Evolutionary conservation across 2,329 filamentous ascomycete genomes (phyloP).

Genomic region (Pestalotiopsis sp.): DNA sequence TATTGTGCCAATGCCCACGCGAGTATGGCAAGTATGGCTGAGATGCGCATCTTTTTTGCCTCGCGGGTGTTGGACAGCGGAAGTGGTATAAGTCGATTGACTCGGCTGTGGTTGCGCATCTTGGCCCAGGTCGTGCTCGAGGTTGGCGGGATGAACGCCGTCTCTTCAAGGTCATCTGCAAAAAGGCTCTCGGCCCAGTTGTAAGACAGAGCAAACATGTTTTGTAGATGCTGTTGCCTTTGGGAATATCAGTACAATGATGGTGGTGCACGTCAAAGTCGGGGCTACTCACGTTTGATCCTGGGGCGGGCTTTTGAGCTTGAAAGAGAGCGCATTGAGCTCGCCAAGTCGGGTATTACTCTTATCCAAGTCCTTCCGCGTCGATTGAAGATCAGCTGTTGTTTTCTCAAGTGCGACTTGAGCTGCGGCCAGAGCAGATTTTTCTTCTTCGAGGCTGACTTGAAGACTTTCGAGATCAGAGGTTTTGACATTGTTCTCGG

Average conservation of each 20-base stretch:
- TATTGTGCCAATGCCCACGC: slow-evolving; percentile 33
- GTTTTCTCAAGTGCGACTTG: neutral
- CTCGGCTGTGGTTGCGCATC: slow-evolving; percentile 10
- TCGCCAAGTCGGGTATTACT: slow-evolving; percentile 7
- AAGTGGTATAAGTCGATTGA: slow-evolving; percentile 24
- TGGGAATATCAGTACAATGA: neutral
- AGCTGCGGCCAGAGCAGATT: neutral
- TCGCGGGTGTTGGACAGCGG: slow-evolving; percentile 35
- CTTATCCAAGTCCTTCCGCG: neutral
- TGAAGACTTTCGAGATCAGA: slow-evolving; percentile 6
- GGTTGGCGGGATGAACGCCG: neutral
- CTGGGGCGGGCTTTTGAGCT: slow-evolving; percentile 10
- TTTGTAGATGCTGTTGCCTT: slow-evolving; percentile 11
- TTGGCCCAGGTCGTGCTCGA: slow-evolving; percentile 8
- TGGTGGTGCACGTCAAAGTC: neutral
- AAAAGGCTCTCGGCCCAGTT: slow-evolving; percentile 9
- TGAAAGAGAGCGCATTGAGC: slow-evolving; percentile 10
- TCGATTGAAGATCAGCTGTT: neutral
- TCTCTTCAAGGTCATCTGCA: slow-evolving; percentile 6
- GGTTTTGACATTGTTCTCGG: neutral
- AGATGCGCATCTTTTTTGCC: slow-evolving; percentile 38
- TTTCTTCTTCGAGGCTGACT: slow-evolving; percentile 3
- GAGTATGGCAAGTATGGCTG: slow-evolving; percentile 33
- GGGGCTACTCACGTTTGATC: slow-evolving; percentile 5
- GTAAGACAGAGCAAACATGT: slow-evolving; percentile 10